Base-by-base conservation (phyloP, 495 filamentous ascomycete genomes). In the Penicillium simplicissimum region DNA sequence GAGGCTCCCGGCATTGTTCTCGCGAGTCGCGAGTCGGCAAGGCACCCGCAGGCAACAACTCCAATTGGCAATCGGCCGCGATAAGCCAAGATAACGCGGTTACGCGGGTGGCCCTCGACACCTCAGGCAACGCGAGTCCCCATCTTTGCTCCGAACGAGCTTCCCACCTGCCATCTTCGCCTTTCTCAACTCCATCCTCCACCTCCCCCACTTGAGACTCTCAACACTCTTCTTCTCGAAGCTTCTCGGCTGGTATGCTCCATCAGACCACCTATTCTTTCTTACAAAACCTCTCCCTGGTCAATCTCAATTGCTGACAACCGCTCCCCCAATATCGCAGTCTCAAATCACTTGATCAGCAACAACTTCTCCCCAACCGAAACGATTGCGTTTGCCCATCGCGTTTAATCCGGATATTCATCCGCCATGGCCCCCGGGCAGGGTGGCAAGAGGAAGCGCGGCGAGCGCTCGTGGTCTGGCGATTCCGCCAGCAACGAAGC, bases 391-490 rank as follows among this genome's bases (percentile, higher is more conserved):
- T 68, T 67, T 63, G 57, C 68, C 68, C 67, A 65, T 69, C 61
- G 69, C 59, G 60, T 67, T 49, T 69, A 69, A 66, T 54, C 65
- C 58, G 60, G 61, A 59, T 59, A 31, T 38, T 33, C n/a, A 15
- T 52, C 67, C 69, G 71, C 63, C 65, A 84, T 84, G 82, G 77
- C 81, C 69, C 81, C 81, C 57, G 81, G 78, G 65, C 72, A 79
- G 61, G 77, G 76, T 67, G 79, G 78, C 54, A 88, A 88, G 74
- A 76, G 85, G 58, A 88, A 88, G 74, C 75, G 85, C 66, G 76
- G 74, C 37, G 85, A 87, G 57, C 72, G 82, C 66, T 76, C 71
- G 31, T 84, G 75, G 67, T 81, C 83, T 13, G 72, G 77, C 57
- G 83, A 86, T 55, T 75, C 76, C 38, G 74, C 69, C 42, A 66